Percentiles rank a stretch among this genome's conserved stretches.
Conservation (phyloP, 169 alveolate species). For the Eimeria sp. region DNA sequence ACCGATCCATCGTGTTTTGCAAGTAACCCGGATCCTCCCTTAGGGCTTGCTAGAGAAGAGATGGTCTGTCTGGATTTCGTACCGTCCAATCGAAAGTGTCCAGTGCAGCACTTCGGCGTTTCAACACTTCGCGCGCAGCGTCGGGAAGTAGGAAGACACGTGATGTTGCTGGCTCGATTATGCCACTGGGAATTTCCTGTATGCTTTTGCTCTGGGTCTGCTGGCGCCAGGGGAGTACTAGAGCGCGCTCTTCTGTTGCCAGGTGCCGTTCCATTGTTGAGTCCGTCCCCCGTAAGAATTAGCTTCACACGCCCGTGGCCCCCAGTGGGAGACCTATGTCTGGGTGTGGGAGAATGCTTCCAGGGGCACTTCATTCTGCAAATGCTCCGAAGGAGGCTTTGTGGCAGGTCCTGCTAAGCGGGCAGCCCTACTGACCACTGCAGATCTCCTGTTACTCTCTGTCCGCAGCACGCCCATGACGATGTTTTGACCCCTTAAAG, state of each 20-base stretch:
- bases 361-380: slow-evolving; percentile 25
- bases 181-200: neutral
- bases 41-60: neutral
- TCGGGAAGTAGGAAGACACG: neutral
- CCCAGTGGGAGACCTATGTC: neutral
- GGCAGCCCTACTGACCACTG: slow-evolving; percentile 5
- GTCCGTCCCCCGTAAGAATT: slow-evolving; percentile 35
- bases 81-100: neutral
- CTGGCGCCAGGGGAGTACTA: slow-evolving; percentile 4
- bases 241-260: neutral
- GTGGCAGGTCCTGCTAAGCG: neutral
- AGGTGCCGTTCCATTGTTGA: neutral
- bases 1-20: neutral
- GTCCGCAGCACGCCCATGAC: neutral
- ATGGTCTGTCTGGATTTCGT: neutral
- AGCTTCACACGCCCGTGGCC: slow-evolving; percentile 19
- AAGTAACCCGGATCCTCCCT: neutral
- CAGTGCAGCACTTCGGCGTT: neutral
- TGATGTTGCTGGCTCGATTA: neutral
- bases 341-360: neutral
- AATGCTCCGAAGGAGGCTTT: neutral
- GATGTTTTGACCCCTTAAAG: neutral
- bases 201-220: neutral
- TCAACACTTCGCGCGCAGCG: neutral
- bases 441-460: neutral